Conservation (phyloP, 352 stramenopile species). For the Pythium grandisporangium region DNA sequence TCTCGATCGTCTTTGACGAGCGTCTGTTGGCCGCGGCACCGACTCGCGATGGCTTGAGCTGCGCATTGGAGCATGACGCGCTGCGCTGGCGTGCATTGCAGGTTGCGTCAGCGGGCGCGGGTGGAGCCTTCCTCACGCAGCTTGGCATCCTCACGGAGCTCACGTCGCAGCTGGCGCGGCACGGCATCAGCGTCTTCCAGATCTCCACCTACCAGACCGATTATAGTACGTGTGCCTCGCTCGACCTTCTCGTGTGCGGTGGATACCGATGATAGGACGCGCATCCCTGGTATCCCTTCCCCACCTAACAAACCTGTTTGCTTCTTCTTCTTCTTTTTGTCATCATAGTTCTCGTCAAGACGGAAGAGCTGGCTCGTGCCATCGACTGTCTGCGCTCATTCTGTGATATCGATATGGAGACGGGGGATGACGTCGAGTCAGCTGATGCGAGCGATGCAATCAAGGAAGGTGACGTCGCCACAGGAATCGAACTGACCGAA, state of each 20-base stretch:
- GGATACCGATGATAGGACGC: too few relatives aligned
- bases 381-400: constrained; percentile 31
- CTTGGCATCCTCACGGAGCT: constrained; percentile 47
- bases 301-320: too few relatives aligned
- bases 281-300: too few relatives aligned
- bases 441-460: too few relatives aligned
- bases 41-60: too few relatives aligned
- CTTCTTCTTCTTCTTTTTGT: background rate
- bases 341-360: constrained; percentile 18
- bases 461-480: too few relatives aligned
- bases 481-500: too few relatives aligned
- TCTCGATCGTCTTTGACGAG: constrained; percentile 59
- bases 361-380: constrained; percentile 24
- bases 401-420: constrained; percentile 32
- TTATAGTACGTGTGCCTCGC: constrained; percentile 24
- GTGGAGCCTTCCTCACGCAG: constrained; percentile 46
- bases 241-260: too few relatives aligned
- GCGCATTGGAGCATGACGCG: constrained; percentile 34
- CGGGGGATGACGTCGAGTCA: too few relatives aligned
- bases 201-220: constrained; percentile 70
- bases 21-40: constrained; percentile 27
- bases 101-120: constrained; percentile 38
- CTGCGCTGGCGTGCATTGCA: constrained; percentile 54
- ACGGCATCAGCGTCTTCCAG: constrained; percentile 55
- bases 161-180: constrained; percentile 36